phyloP scores from a whole-genome alignment of 108 stramenopile genomes.

The Hondaea fermentalgiana region DNA sequence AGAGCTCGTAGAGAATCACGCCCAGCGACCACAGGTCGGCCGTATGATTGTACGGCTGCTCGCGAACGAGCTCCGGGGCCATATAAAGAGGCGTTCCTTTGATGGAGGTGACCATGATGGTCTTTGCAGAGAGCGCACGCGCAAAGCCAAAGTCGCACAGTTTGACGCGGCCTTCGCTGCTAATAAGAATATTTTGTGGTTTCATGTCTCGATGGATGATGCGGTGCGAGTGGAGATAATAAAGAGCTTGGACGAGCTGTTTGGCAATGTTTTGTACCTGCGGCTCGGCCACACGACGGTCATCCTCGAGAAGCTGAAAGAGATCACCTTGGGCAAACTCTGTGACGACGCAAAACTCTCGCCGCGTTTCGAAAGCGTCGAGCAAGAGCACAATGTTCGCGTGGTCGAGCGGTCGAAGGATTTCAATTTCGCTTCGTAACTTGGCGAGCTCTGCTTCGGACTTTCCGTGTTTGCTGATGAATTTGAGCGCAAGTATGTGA shows the following conservation, averaged over 20 bases:
- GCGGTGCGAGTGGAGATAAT: constrained; percentile 57
- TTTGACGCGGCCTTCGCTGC: constrained; percentile 46
- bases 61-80: constrained; percentile 59
- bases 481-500: constrained; percentile 52
- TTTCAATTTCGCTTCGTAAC: constrained; percentile 54
- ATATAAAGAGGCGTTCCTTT: constrained; percentile 67
- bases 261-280: constrained; percentile 52
- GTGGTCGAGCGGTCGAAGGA: constrained; percentile 52
- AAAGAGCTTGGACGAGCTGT: constrained; percentile 54
- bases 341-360: constrained; percentile 60
- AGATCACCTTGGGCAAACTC: constrained; percentile 59
- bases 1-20: constrained; percentile 58
- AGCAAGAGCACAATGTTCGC: constrained; percentile 59
- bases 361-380: constrained; percentile 55
- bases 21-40: constrained; percentile 61
- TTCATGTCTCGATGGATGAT: constrained; percentile 61
- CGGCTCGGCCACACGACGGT: constrained; percentile 44
- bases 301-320: constrained; percentile 59
- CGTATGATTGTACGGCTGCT: constrained; percentile 57
- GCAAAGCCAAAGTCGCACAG: constrained; percentile 67
- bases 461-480: constrained; percentile 58
- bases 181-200: constrained; percentile 44
- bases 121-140: constrained; percentile 48
- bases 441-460: constrained; percentile 41
- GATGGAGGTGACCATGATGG: constrained; percentile 57